Evolutionary conservation across 73 alveolate genomes (phyloP), one percentile per base, ranked within the genome.

Genomic region (Symbiodinium natans): DNA sequence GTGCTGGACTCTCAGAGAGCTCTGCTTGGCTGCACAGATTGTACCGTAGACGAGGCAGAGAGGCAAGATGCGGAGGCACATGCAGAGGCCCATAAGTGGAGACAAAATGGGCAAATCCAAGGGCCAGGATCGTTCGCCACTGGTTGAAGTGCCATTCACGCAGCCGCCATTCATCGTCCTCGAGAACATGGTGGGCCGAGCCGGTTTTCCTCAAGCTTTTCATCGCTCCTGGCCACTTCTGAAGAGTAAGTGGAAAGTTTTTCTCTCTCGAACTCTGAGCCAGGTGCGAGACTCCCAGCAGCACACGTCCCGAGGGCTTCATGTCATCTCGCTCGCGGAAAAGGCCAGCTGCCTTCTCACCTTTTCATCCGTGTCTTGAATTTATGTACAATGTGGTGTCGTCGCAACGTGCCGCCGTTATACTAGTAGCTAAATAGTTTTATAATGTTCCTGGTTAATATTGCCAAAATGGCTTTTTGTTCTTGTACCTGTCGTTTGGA

Each of bases 241-340:
- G n/a, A n/a, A n/a, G n/a, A n/a, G n/a, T n/a, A n/a, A n/a, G n/a
- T n/a, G n/a, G n/a, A n/a, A n/a, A n/a, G n/a, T n/a, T n/a, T 46
- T 46, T 46, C 59, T 46, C 59, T 13, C 59, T 13, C 13, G 59
- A n/a, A n/a, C n/a, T n/a, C 13, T 46, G 21, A 2, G 34, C 41
- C 74, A 90, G 97, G 99, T 92, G n/a, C 80, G 98, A 36, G 98
- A 92, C 41, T 92, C 98, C 29, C 98, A 92, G 98, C 98, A 92
- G 98, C 98, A 92, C 43, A 77, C 98, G 46, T 41, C 98, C n/a
- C 80, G 98, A 21, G 98, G 98, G 29, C 77, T 92, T n/a, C 98
- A 92, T 43, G 98, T 92, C 71, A 92, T 92, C 27, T 92, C 98
- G 43, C 83, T 92, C 2, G 98, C 98, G 27, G 98, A 92, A 84